Percentiles rank a stretch among this genome's conserved stretches.
Evolutionary conservation across 305 asterid genomes (phyloP).

Genomic region (Fraxinus xanthoxyloides): DNA sequence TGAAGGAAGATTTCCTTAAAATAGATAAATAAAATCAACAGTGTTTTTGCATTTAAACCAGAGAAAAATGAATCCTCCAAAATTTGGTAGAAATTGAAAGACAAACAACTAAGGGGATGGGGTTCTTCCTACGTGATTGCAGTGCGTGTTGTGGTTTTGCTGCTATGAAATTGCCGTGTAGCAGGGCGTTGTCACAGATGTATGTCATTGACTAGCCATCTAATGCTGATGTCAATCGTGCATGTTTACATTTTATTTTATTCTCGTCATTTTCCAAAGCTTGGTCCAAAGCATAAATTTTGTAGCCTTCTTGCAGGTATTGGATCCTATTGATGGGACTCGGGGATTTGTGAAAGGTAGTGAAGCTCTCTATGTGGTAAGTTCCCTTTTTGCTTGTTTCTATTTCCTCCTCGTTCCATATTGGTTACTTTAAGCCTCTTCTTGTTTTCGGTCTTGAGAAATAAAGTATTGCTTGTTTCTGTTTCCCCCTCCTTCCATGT

Average conservation of each 20-base stretch:
- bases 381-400: conserved; percentile 30
- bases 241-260: background rate
- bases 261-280: conserved; percentile 8
- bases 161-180: conserved; percentile 6
- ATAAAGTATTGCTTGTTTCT: conserved; percentile 12
- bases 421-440: conserved; percentile 18
- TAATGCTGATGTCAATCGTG: background rate
- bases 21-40: conserved; percentile 3
- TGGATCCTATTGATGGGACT: conserved; percentile 99
- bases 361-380: conserved; percentile 92
- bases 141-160: background rate
- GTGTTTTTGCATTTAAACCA: background rate
- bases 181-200: background rate
- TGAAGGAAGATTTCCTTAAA: conserved; percentile 1
- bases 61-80: background rate
- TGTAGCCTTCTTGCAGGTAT: conserved; percentile 50
- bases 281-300: conserved; percentile 17
- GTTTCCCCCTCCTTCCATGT: conserved; percentile 11
- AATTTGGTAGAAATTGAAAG: background rate
- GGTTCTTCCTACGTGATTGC: background rate
- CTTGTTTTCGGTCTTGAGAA: background rate
- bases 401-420: conserved; percentile 4
- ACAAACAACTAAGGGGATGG: background rate
- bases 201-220: background rate
- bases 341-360: conserved; percentile 91